Base-by-base conservation (phyloP, 495 filamentous ascomycete genomes). In the Aspergillus leporis region DNA sequence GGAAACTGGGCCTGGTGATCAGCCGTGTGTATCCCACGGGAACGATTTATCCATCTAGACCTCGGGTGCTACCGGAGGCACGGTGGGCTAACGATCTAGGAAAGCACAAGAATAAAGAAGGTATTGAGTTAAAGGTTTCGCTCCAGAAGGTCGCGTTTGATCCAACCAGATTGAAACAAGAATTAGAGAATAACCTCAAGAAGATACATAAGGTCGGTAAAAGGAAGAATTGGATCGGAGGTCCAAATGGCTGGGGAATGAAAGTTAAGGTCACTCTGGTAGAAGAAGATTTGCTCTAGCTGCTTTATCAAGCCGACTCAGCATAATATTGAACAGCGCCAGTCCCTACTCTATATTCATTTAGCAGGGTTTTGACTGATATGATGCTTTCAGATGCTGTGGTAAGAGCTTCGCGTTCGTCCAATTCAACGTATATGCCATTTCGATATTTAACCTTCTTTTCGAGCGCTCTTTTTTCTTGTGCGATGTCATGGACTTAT, bases 181-280 rank as follows among this genome's bases (percentile, higher is more conserved):
- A 71, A 58, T 31, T 73, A n/a, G 57, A 62, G 46, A 58, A 56
- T 23, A 62, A 70, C 22, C 41, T 66, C 4, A 61, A 62, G 34
- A 71, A 68, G 52, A 65, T 73, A 36, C 46, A 65, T 40, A 73
- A 73, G 51, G 70, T 73, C 1, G 70, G 70, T 2, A 73, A 73
- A 32, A 63, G 63, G 40, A 73, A 73, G 65, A 59, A 73, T 34
- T 73, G 70, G 70, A 67, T 73, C 49, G 70, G 69, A 14, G 70
- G 70, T 3, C 47, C 53, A 5, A 51, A 73, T 54, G 70, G 69
- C 21, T 73, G 70, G 70, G 70, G 70, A 3, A 52, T 73, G 25
- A 71, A 68, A 49, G 60, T 73, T 8, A 23, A 56, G 23, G 66
- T 73, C 22, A 59, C 45, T 1, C 61, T 73, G 5, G 41, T 60